Evolutionary conservation across 805 yeast species (phyloP).

Genomic region (Wickerhamiella vanderwaltii): DNA sequence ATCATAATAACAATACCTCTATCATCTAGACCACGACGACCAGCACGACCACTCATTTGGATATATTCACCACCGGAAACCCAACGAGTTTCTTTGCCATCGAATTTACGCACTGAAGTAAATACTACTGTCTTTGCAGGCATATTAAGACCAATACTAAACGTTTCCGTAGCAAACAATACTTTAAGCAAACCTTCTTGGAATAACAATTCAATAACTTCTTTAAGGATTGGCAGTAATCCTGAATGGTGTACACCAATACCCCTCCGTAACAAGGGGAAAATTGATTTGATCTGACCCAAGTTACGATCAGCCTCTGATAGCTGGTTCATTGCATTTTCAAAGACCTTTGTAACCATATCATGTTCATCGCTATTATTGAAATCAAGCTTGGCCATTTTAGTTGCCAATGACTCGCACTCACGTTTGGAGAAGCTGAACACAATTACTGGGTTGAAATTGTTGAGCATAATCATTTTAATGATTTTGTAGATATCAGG

Average conservation of each 20-base stretch:
- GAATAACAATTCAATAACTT: conserved; percentile 88
- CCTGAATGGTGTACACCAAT: conserved; percentile 99
- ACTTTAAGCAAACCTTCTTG: conserved; percentile 95
- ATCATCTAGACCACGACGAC: conserved; percentile 98
- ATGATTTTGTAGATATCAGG: conserved; percentile 94
- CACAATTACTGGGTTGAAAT: conserved; percentile 95
- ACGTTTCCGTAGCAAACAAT: conserved; percentile 94
- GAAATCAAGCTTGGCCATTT: conserved; percentile 92
- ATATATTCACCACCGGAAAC: conserved; percentile 99
- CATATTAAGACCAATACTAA: conserved; percentile 96
- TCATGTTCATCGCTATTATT: conserved; percentile 90
- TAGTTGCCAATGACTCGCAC: conserved; percentile 86
- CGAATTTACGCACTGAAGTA: conserved; percentile 97
- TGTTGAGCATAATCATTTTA: conserved; percentile 93
- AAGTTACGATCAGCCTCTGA: conserved; percentile 86
- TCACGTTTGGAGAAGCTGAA: conserved; percentile 97
- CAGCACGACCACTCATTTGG: conserved; percentile 99
- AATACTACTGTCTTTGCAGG: conserved; percentile 98
- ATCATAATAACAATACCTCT: conserved; percentile 98
- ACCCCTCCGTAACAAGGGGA: conserved; percentile 85
- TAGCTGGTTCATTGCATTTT: conserved; percentile 74
- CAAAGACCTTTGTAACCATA: conserved; percentile 77
- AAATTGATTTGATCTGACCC: conserved; percentile 86
- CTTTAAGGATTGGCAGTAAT: conserved; percentile 80
- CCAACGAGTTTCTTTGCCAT: conserved; percentile 96